Evolutionary conservation across 139 green algal genomes (phyloP), one percentile per base, ranked within the genome.

Genomic region (Chlorella sorokiniana): DNA sequence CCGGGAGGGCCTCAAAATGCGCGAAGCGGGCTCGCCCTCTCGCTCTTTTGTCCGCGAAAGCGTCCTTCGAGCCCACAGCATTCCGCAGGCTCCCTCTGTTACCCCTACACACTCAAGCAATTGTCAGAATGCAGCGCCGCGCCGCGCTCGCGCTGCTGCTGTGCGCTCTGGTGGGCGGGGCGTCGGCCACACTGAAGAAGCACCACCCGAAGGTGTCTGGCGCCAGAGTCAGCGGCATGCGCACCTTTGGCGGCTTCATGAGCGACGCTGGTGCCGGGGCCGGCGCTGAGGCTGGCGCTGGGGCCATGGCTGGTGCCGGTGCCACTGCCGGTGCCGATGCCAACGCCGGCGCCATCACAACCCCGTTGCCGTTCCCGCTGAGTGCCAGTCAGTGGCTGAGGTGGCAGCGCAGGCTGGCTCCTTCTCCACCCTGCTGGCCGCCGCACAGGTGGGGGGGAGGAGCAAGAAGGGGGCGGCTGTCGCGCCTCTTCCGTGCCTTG

Each of bases 381-480:
- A 75, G 31, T 82, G 76, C 76, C 42, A 52, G 29, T 56, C 16
- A 29, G 62, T 65, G 4, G 59, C 76, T 3, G 44, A 82, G 63
- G 41, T 82, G 16, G 56, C 61, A 2, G 7, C 41, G 22, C 4
- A 51, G 18, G 63, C 41, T 27, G 62, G 62, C 62, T 67, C 45
- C 76, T 82, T 82, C 76, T 45, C 41, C 31, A 37, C 35, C 25
- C 76, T 82, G 42, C 62, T 82, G 62, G 62, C 76, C 22, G 76
- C 76, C 14, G 76, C 76, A 0, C n/a, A 82, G 62, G 62, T 64
- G 44, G 31, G 59, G 29, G 33, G 0, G 16, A 5, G 35, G 33
- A 29, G 41, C 3, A 8, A 4, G 4, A 27, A 25, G 40, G 6
- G 10, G 11, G 23, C 20, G n/a, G n/a, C n/a, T n/a, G n/a, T n/a